Conservation (phyloP, 2,329 filamentous ascomycete genomes). For the Gremmenia infestans region DNA sequence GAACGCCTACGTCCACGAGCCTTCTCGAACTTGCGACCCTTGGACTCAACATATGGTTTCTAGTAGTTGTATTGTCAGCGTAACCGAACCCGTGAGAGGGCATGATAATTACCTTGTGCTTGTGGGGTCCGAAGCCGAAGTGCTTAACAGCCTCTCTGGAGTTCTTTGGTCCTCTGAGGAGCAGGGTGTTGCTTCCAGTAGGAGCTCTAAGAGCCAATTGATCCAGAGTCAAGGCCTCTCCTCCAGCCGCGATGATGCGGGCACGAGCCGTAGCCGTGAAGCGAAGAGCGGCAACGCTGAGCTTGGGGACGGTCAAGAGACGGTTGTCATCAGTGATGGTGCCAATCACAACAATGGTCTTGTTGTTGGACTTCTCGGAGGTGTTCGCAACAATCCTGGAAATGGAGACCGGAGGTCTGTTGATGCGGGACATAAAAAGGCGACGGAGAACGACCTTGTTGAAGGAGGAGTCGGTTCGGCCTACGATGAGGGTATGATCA, state of each 20-base stretch:
- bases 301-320: conserved; percentile 82
- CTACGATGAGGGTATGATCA: conserved; percentile 39
- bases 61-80: conserved; percentile 40
- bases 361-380: conserved; percentile 60
- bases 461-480: conserved; percentile 95
- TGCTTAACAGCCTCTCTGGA: conserved; percentile 96
- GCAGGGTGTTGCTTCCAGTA: conserved; percentile 93
- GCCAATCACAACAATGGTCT: conserved; percentile 91
- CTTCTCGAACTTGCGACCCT: conserved; percentile 99
- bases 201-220: conserved; percentile 94
- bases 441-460: conserved; percentile 98
- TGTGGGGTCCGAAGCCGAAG: conserved; percentile 97
- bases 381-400: conserved; percentile 78
- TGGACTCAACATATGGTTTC: conserved; percentile 97
- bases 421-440: conserved; percentile 98
- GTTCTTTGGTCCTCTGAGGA: conserved; percentile 98
- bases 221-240: conserved; percentile 92
- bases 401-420: conserved; percentile 91
- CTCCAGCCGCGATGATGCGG: conserved; percentile 87
- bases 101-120: conserved; percentile 73
- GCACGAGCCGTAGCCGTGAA: conserved; percentile 96
- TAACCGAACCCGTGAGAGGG: not conserved
- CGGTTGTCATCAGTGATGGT: conserved; percentile 98
- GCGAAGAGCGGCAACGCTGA: conserved; percentile 87
- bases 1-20: conserved; percentile 98